Percentiles rank a stretch among this genome's conserved stretches.
These are phyloP conservation scores for Scedosporium minutisporum DNA, from an alignment of 2,329 filamentous ascomycete genomes.

Conservation along the genomic window DNA sequence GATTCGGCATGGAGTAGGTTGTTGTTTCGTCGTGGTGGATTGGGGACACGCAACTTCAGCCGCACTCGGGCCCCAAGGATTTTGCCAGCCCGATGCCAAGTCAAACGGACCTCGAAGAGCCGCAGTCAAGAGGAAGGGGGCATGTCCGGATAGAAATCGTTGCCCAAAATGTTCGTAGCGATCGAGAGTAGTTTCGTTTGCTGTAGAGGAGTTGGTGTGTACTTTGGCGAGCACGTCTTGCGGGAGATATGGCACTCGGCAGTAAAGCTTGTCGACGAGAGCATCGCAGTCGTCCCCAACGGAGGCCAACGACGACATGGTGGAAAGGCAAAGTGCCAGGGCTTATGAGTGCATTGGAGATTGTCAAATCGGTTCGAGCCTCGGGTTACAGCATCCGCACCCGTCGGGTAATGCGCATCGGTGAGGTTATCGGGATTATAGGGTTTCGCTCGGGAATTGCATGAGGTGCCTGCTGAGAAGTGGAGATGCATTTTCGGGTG, in stretches of 20 bases:
- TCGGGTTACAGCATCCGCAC: too few relatives aligned
- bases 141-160: slow-evolving; percentile 46
- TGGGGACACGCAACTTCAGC: not conserved
- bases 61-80: slow-evolving; percentile 23
- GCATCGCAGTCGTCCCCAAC: slow-evolving; percentile 13
- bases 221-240: slow-evolving; percentile 39
- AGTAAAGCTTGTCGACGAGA: slow-evolving; percentile 32
- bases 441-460: too few relatives aligned
- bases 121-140: slow-evolving; percentile 50
- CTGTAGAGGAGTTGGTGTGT: slow-evolving; percentile 39
- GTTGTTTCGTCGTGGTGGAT: not conserved
- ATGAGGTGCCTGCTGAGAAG: not conserved
- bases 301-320: slow-evolving; percentile 7
- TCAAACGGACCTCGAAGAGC: slow-evolving; percentile 53
- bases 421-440: too few relatives aligned
- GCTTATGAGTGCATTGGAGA: not conserved
- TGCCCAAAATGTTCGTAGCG: slow-evolving; percentile 51
- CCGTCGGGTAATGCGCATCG: too few relatives aligned
- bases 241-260: slow-evolving; percentile 28
- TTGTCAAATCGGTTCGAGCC: too few relatives aligned
- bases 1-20: not conserved
- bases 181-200: slow-evolving; percentile 38
- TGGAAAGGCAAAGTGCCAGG: not conserved
- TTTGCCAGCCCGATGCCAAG: slow-evolving; percentile 26
- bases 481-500: not conserved